phyloP scores from a whole-genome alignment of 2,329 filamentous ascomycete species.

The Macroventuria anomochaeta region DNA sequence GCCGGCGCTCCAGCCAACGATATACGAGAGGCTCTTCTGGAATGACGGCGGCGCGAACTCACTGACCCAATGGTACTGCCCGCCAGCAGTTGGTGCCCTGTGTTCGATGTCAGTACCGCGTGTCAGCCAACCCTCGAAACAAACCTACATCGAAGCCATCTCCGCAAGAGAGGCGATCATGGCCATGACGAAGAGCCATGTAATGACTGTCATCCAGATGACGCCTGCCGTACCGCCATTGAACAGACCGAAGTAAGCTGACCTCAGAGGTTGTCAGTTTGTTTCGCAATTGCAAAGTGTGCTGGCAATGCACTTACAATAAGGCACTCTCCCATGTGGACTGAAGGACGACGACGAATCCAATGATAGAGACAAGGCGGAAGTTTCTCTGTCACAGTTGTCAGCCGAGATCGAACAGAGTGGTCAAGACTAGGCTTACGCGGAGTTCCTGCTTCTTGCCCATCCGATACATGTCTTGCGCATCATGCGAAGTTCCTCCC shows the following conservation, averaged over 20 bases:
- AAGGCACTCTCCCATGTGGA: conserved; percentile 31
- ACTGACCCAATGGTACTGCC: conserved; percentile 28
- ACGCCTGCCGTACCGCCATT: conserved; percentile 39
- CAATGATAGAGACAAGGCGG: conserved; percentile 25
- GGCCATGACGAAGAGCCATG: conserved; percentile 30
- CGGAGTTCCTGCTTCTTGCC: conserved; percentile 31
- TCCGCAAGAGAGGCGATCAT: conserved; percentile 32
- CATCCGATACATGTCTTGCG: conserved; percentile 32
- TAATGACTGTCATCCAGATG: conserved; percentile 36
- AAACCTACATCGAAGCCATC: conserved; percentile 41
- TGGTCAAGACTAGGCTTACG: conserved; percentile 3
- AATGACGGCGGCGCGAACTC: conserved; percentile 43
- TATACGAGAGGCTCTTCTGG: conserved; percentile 26
- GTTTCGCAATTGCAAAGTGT: neutral
- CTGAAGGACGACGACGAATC: conserved; percentile 24
- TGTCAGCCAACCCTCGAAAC: no score
- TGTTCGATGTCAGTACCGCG: neutral
- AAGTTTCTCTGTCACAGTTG: conserved; percentile 22
- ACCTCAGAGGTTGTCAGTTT: conserved; percentile 6
- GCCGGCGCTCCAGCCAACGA: conserved; percentile 36
- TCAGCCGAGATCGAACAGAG: neutral
- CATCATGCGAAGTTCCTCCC: conserved; percentile 24
- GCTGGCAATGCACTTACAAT: conserved; percentile 6
- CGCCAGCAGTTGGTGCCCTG: conserved; percentile 29
- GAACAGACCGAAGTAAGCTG: conserved; percentile 22